Evolutionary conservation across 2,329 filamentous ascomycete genomes (phyloP), one percentile per base, ranked within the genome.

Genomic region (Xenoacremonium recifei): DNA sequence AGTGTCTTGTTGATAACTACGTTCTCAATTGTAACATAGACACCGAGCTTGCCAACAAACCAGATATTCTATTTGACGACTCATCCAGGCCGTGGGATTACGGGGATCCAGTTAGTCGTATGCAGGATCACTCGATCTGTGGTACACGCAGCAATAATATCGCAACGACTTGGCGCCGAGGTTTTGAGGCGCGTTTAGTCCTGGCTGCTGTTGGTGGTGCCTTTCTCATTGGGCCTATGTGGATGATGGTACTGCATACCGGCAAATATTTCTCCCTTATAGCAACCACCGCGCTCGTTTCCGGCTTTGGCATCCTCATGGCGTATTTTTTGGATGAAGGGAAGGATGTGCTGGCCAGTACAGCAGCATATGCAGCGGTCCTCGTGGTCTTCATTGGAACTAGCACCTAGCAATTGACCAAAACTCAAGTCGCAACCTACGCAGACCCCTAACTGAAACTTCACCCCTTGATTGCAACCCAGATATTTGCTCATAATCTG

Each of bases 221-320:
- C 17, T 27, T 39, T 10, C 36, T 39, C 6, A 39, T 39, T 31
- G 25, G 21, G 16, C 36, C 36, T 6, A 39, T 39, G 36, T 39
- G 36, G 36, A n/a, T 39, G 25, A 39, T 39, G 25, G 36, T 39
- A 19, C 25, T 39, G 16, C 21, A 39, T 17, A 39, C 29, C 36
- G 29, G 21, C 21, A 15, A 30, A 12, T 39, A 39, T 19, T 30
- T 25, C 6, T 21, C 21, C 9, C 17, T 39, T 6, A 25, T 31
- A 13, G 11, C 36, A 13, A 39, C 36, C 17, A 39, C 36, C 6
- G 36, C 31, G 23, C 31, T 29, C 29, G 36, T 39, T 5, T 21
- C 16, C 19, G 35, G n/a, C 6, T 39, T 39, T 39, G 36, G 36
- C 11, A 13, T 27, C 20, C n/a, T 39, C 6, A 17, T 39, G 25